A percentile compares a stretch with the other conserved stretches of the same genome.
phyloP scores from a whole-genome alignment of 2,329 filamentous ascomycete species.

The Alternaria rosae region DNA sequence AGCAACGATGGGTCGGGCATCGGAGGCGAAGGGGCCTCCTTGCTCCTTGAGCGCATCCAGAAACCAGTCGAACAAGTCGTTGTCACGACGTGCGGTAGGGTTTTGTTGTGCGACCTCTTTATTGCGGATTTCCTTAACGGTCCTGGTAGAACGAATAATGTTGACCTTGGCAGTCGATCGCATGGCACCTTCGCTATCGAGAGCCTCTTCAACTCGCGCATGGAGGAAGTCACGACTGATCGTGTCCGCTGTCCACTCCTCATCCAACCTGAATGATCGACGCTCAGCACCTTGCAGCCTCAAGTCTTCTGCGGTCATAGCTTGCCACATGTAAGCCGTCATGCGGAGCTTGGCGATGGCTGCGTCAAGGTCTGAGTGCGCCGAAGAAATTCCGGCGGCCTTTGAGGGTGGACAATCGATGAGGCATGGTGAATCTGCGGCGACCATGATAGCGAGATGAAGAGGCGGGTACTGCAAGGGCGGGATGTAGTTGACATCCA shows the following conservation, averaged over 20 bases:
- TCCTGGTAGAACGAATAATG: conserved; percentile 34
- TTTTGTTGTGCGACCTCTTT: conserved; percentile 32
- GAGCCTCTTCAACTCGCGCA: conserved; percentile 13
- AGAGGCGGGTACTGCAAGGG: conserved; percentile 42
- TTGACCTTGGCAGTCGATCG: conserved; percentile 39
- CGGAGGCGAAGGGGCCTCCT: conserved; percentile 34
- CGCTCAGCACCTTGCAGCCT: conserved; percentile 34
- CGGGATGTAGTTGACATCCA: conserved; percentile 38
- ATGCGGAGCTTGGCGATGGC: conserved; percentile 45
- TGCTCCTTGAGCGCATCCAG: conserved; percentile 31
- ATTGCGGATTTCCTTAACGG: conserved; percentile 32
- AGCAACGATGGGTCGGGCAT: conserved; percentile 36
- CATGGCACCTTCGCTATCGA: conserved; percentile 27
- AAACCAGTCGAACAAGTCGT: conserved; percentile 32
- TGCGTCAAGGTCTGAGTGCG: conserved; percentile 39
- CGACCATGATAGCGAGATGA: conserved; percentile 45
- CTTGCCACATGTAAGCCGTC: conserved; percentile 48
- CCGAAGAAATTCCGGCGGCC: conserved; percentile 29
- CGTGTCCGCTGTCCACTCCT: conserved; percentile 39
- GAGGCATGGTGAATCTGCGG: conserved; percentile 40
- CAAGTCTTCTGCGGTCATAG: conserved; percentile 45
- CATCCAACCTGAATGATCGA: conserved; percentile 42
- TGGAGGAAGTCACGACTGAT: conserved; percentile 32
- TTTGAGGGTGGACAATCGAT: conserved; percentile 43
- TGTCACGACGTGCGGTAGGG: conserved; percentile 10